A percentile compares a stretch with the other conserved stretches of the same genome.
These are phyloP conservation scores for Waltergamsia citrina DNA, from an alignment of 2,329 filamentous ascomycete genomes.

Conservation along the genomic window DNA sequence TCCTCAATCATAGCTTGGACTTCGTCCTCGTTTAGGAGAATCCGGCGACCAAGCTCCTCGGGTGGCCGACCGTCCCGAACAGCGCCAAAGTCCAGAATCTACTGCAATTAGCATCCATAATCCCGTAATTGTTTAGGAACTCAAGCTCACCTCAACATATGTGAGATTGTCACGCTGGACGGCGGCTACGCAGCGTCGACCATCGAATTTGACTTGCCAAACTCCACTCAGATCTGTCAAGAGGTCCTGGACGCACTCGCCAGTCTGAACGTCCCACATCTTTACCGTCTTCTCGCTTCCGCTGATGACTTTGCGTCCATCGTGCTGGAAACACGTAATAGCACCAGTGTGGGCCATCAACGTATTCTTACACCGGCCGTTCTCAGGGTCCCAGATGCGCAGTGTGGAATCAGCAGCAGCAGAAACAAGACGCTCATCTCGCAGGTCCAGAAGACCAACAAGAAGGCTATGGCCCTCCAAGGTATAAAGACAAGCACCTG, in stretches of 20 bases:
- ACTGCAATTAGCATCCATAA: constrained; percentile 3
- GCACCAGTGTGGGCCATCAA: constrained; percentile 91
- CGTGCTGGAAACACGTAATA: constrained; percentile 98
- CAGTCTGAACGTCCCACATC: constrained; percentile 95
- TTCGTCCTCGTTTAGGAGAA: constrained; percentile 52
- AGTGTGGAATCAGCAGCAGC: constrained; percentile 93
- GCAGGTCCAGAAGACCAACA: constrained; percentile 83
- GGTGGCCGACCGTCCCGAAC: constrained; percentile 76
- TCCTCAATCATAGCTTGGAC: constrained; percentile 41
- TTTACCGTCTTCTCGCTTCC: constrained; percentile 93
- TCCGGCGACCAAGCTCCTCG: constrained; percentile 69
- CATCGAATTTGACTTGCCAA: constrained; percentile 98
- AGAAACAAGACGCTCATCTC: constrained; percentile 83
- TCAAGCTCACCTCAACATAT: constrained; percentile 82
- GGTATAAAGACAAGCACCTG: constrained; percentile 75
- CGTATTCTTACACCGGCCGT: constrained; percentile 79
- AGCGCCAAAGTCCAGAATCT: constrained; percentile 97
- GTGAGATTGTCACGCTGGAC: constrained; percentile 89
- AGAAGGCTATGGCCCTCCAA: constrained; percentile 89
- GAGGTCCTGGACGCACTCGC: constrained; percentile 86
- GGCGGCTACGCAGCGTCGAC: constrained; percentile 87
- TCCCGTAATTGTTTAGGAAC: not conserved
- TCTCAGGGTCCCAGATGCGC: constrained; percentile 94
- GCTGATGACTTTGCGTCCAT: constrained; percentile 91
- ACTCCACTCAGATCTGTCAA: constrained; percentile 92